These are phyloP conservation scores for Sinapis alba DNA, from an alignment of 441 rosid genomes.

Conservation along the genomic window DNA sequence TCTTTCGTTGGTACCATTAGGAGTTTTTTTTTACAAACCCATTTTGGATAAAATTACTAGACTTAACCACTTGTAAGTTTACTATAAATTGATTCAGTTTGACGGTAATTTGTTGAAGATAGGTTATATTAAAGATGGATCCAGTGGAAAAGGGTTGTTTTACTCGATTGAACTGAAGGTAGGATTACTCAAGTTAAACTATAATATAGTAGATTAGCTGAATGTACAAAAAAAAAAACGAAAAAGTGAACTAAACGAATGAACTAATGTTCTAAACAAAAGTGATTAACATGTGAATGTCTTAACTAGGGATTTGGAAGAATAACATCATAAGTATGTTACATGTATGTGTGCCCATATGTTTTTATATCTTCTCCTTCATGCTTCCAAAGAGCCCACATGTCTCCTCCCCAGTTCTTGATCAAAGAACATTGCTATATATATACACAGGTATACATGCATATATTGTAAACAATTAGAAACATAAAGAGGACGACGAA, in stretches of 20 bases:
- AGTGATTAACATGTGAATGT: no score
- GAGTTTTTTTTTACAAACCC: not conserved
- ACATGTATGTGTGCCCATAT: conserved; percentile 42
- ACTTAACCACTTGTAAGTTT: not conserved
- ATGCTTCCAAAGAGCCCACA: conserved; percentile 63
- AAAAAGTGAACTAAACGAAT: not conserved
- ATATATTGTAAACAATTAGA: not conserved
- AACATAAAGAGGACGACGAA: conserved; percentile 18
- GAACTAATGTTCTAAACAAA: no score
- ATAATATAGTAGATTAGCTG: not conserved
- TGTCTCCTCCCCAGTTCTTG: conserved; percentile 42
- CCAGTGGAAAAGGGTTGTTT: not conserved
- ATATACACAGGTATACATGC: not conserved
- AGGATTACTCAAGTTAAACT: not conserved
- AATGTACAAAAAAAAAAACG: not conserved
- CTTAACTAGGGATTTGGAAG: conserved; percentile 40
- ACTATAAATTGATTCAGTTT: not conserved
- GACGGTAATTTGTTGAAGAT: not conserved
- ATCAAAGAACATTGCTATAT: conserved; percentile 8
- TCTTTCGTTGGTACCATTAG: not conserved
- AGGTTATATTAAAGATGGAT: not conserved
- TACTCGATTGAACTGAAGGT: not conserved
- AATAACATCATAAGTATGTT: conserved; percentile 22
- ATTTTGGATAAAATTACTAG: not conserved
- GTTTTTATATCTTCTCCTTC: conserved; percentile 14